phyloP scores from a whole-genome alignment of 2,329 filamentous ascomycete species.

The Cercospora beticola region DNA sequence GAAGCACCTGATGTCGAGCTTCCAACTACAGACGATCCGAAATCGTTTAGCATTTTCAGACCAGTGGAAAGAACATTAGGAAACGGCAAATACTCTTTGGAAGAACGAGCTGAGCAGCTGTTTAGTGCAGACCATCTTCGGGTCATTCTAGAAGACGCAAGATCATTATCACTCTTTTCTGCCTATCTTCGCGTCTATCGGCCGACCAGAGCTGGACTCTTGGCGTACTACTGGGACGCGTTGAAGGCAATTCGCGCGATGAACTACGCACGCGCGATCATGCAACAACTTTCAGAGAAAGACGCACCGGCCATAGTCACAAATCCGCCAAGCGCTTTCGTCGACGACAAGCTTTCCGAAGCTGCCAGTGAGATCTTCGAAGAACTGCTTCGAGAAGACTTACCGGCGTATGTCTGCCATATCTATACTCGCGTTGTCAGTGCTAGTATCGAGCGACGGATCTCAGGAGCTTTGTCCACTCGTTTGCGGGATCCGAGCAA shows the following conservation, averaged over 20 bases:
- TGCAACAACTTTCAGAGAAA: constrained; percentile 50
- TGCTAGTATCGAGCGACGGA: constrained; percentile 63
- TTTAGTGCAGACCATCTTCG: constrained; percentile 19
- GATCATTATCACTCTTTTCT: constrained; percentile 14
- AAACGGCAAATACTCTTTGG: constrained; percentile 24
- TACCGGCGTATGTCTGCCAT: constrained; percentile 70
- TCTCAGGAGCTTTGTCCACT: constrained; percentile 64
- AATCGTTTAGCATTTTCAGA: constrained; percentile 19
- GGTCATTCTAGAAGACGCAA: constrained; percentile 19
- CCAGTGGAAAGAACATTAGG: constrained; percentile 19
- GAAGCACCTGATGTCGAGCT: constrained; percentile 16
- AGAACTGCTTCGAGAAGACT: constrained; percentile 62
- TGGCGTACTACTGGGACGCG: constrained; percentile 21
- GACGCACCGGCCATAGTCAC: constrained; percentile 46
- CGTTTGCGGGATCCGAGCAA: constrained; percentile 66
- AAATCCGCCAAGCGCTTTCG: not conserved
- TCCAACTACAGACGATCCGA: constrained; percentile 15
- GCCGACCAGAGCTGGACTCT: constrained; percentile 15
- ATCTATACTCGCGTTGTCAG: constrained; percentile 67
- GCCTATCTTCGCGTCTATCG: constrained; percentile 15
- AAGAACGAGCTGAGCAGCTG: constrained; percentile 17
- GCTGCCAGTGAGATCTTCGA: constrained; percentile 64
- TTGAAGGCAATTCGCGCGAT: constrained; percentile 68
- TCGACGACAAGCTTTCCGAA: constrained; percentile 58
- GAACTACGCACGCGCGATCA: constrained; percentile 67